Conservation (phyloP, 257 asterid genomes). For the Nicotiana tomentosiformis region DNA sequence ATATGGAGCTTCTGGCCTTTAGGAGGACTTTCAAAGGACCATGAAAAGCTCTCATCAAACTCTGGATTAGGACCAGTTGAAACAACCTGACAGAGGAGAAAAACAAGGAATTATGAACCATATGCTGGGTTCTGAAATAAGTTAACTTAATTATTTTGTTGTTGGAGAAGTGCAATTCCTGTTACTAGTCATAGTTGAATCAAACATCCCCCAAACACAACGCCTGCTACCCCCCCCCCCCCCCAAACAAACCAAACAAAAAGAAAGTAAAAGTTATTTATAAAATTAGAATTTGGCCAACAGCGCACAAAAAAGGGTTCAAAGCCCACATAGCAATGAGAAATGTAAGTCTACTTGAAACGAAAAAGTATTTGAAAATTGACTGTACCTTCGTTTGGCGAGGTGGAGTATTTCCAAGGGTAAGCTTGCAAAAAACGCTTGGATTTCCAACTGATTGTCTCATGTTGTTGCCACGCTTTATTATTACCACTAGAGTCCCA, state of each 20-base stretch:
- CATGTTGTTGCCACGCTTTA: constrained; percentile 93
- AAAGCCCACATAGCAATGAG: background rate
- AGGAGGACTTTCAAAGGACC: constrained; percentile 99
- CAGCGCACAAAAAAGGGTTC: background rate
- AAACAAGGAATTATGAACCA: background rate
- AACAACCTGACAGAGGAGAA: constrained; percentile 49
- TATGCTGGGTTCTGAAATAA: background rate
- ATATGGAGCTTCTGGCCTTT: constrained; percentile 99
- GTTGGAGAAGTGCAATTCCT: background rate
- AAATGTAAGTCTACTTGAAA: background rate
- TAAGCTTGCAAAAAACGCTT: constrained; percentile 86
- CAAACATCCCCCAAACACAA: background rate
- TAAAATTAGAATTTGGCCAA: background rate
- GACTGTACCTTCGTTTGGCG: constrained; percentile 72
- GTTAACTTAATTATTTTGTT: background rate
- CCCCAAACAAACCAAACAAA: too few relatives aligned
- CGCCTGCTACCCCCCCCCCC: background rate
- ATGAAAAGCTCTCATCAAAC: constrained; percentile 90
- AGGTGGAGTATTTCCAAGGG: constrained; percentile 91
- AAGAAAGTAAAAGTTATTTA: background rate
- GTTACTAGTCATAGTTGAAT: background rate
- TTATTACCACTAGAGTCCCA: constrained; percentile 80
- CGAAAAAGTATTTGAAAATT: background rate
- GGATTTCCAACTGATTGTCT: constrained; percentile 97
- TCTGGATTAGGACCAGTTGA: constrained; percentile 97